phyloP scores from a whole-genome alignment of 2,329 filamentous ascomycete genomes.

The Cladosporium velox region DNA sequence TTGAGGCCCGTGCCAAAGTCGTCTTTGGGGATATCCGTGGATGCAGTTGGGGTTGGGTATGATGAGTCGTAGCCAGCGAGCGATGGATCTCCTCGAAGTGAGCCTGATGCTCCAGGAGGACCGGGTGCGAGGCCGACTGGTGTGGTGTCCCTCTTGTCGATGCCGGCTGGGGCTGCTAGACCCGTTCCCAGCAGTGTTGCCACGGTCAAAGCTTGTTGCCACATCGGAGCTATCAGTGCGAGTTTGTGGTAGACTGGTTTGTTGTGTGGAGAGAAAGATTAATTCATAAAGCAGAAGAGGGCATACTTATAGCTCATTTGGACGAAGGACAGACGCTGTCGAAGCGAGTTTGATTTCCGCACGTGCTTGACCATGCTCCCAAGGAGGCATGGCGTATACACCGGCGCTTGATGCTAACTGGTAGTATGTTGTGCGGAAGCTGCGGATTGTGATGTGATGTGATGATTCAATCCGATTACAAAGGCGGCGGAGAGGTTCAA shows the following conservation, averaged over 20 bases:
- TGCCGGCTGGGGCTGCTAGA: slow-evolving; percentile 15
- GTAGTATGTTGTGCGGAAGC: background rate
- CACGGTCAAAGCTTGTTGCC: background rate
- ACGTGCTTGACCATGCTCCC: background rate
- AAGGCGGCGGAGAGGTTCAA: background rate
- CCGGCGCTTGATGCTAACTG: background rate
- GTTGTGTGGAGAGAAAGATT: background rate
- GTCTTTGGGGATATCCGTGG: slow-evolving; percentile 34
- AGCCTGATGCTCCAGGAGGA: slow-evolving; percentile 40
- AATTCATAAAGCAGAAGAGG: too few relatives aligned
- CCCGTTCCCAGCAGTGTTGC: slow-evolving; percentile 6
- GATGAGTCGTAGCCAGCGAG: slow-evolving; percentile 36
- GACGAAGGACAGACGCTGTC: background rate
- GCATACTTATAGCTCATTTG: background rate
- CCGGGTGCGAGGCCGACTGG: slow-evolving; percentile 29
- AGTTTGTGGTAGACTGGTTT: background rate
- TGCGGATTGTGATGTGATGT: background rate
- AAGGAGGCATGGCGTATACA: background rate
- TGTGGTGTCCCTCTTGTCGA: slow-evolving; percentile 8
- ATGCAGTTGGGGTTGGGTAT: slow-evolving; percentile 33
- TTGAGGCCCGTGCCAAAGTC: slow-evolving; percentile 41
- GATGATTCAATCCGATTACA: background rate
- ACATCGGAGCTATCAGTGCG: background rate
- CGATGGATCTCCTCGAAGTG: slow-evolving; percentile 37
- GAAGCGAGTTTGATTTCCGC: background rate